Percentiles rank a stretch among this genome's conserved stretches.
phyloP scores from a whole-genome alignment of 2,329 filamentous ascomycete species.

The Chaetomium globosum region DNA sequence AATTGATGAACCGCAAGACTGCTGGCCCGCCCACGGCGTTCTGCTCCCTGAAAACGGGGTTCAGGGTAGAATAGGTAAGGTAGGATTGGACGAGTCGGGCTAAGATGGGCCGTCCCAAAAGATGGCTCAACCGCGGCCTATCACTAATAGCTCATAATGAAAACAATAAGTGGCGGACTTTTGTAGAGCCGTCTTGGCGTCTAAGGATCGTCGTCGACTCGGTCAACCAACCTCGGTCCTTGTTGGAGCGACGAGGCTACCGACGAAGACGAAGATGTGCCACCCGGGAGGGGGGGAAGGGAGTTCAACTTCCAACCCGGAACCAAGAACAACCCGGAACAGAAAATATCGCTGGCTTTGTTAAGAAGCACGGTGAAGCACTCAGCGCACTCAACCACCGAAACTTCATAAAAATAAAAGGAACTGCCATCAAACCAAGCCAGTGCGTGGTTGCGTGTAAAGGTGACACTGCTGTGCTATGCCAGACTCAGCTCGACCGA shows the following conservation, averaged over 20 bases:
- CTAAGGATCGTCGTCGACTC: neutral
- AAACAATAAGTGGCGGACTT: neutral
- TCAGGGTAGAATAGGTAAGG: neutral
- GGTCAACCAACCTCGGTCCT: neutral
- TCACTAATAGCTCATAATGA: neutral
- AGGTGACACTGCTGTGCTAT: neutral
- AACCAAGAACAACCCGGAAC: neutral
- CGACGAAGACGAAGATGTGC: no score
- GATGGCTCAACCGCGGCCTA: neutral
- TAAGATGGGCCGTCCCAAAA: neutral
- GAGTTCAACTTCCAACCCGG: neutral
- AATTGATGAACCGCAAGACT: neutral
- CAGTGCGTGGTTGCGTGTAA: neutral
- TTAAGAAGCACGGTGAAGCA: neutral
- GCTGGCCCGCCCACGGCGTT: neutral
- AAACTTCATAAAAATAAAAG: no score
- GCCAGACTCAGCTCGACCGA: neutral
- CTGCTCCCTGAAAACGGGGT: neutral
- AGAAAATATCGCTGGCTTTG: neutral
- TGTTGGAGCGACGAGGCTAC: neutral
- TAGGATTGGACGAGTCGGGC: neutral
- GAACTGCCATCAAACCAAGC: neutral
- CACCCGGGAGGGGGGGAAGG: no score
- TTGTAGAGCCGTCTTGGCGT: constrained; percentile 8
- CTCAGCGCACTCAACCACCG: no score